phyloP scores from a whole-genome alignment of 768 basidiomycete species.

The Rhodotorula graminis region DNA sequence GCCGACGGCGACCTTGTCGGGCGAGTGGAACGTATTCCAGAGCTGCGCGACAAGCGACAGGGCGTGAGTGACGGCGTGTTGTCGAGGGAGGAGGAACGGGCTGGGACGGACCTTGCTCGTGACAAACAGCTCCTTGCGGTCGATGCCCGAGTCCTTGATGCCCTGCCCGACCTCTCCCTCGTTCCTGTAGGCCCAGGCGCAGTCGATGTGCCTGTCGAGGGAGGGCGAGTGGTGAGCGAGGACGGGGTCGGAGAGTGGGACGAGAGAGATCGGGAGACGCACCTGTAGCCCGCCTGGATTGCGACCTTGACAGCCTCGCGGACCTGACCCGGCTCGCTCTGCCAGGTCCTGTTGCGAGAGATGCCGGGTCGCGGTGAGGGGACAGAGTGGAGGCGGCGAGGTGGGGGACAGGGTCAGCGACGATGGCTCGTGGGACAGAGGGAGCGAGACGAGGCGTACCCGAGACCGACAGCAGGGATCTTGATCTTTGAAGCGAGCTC shows the following conservation, averaged over 20 bases:
- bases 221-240: slow-evolving; percentile 52
- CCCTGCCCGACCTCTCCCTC: slow-evolving; percentile 58
- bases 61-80: too few species aligned
- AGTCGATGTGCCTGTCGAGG: slow-evolving; percentile 51
- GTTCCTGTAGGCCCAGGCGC: slow-evolving; percentile 65
- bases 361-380: too few species aligned
- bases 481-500: slow-evolving; percentile 8
- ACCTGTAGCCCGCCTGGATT: slow-evolving; percentile 62
- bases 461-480: slow-evolving; percentile 35
- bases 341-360: slow-evolving; percentile 20
- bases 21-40: slow-evolving; percentile 71
- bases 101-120: slow-evolving; percentile 53
- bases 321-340: slow-evolving; percentile 28
- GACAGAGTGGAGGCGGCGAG: neutral
- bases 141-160: slow-evolving; percentile 66
- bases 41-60: slow-evolving; percentile 55
- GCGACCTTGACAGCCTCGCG: slow-evolving; percentile 47
- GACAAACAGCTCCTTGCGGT: slow-evolving; percentile 65
- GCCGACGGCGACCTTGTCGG: slow-evolving; percentile 63
- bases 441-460: neutral
- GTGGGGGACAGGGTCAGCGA: neutral
- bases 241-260: neutral
- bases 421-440: too few species aligned
- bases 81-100: fast-evolving
- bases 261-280: neutral